Conservation (phyloP, 2,329 filamentous ascomycete genomes). For the Hansfordia pulvinata region DNA sequence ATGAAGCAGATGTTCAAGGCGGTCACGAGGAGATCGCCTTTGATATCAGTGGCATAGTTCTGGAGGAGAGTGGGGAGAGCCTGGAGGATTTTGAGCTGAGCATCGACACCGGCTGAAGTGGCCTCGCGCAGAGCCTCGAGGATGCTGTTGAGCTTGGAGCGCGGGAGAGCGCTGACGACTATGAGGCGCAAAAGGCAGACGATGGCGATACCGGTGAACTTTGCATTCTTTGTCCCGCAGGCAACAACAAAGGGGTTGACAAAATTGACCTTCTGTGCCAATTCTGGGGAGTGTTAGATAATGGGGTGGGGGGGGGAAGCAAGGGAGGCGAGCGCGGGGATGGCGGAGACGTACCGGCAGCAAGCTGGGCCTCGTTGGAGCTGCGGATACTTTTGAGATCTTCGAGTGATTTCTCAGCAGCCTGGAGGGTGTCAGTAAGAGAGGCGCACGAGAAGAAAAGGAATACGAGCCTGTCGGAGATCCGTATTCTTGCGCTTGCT, state of each 20-base stretch:
- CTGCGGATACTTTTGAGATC: conserved; percentile 68
- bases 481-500: conserved; percentile 91
- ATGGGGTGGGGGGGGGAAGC: conserved; percentile 3
- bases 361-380: conserved; percentile 63
- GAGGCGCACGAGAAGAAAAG: conserved; percentile 2
- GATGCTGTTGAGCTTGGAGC: conserved; percentile 69
- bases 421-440: conserved; percentile 30
- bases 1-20: conserved; percentile 85
- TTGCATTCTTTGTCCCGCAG: conserved; percentile 79
- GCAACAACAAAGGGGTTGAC: conserved; percentile 90
- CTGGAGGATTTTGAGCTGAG: conserved; percentile 92
- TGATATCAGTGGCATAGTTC: conserved; percentile 73
- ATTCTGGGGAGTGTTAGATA: conserved; percentile 42
- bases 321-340: conserved; percentile 1
- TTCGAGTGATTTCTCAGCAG: conserved; percentile 84
- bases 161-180: conserved; percentile 66
- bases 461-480: conserved; percentile 55
- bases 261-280: conserved; percentile 70
- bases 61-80: conserved; percentile 80
- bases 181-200: conserved; percentile 83
- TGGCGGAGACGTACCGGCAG: conserved; percentile 41
- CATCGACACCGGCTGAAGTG: conserved; percentile 67
- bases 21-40: conserved; percentile 67
- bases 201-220: conserved; percentile 77
- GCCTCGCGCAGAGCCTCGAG: conserved; percentile 80